Evolutionary conservation across 305 asterid genomes (phyloP).

Genomic region (Solanum hybrid): DNA sequence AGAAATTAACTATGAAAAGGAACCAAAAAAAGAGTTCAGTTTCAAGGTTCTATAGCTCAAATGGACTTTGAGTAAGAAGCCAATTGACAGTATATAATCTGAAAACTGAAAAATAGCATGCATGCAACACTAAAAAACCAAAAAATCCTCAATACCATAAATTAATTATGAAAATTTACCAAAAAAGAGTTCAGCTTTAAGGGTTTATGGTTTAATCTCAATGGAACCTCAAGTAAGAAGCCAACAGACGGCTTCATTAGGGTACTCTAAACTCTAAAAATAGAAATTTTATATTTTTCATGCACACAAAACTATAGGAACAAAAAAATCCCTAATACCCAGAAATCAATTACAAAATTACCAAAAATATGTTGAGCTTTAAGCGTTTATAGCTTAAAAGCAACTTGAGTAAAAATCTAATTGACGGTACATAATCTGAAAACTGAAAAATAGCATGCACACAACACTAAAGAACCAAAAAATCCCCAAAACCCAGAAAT

Average conservation of each 20-base stretch:
- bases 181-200: neutral
- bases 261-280: neutral
- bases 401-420: neutral
- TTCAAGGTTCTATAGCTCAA: neutral
- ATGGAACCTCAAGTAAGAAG: neutral
- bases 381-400: neutral
- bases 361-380: neutral
- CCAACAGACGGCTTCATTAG: neutral
- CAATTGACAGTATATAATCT: neutral
- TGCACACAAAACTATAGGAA: neutral
- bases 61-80: neutral
- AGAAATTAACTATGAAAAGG: neutral
- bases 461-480: neutral
- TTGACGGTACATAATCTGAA: neutral
- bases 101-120: neutral
- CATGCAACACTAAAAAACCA: neutral
- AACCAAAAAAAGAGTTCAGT: neutral
- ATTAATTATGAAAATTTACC: neutral
- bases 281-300: neutral
- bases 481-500: neutral
- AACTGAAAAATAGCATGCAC: neutral
- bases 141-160: neutral
- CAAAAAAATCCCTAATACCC: neutral
- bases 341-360: neutral
- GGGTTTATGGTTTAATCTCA: neutral